phyloP scores from a whole-genome alignment of 192 early-diverging fungal species.

The Glomus cerebriforme region DNA sequence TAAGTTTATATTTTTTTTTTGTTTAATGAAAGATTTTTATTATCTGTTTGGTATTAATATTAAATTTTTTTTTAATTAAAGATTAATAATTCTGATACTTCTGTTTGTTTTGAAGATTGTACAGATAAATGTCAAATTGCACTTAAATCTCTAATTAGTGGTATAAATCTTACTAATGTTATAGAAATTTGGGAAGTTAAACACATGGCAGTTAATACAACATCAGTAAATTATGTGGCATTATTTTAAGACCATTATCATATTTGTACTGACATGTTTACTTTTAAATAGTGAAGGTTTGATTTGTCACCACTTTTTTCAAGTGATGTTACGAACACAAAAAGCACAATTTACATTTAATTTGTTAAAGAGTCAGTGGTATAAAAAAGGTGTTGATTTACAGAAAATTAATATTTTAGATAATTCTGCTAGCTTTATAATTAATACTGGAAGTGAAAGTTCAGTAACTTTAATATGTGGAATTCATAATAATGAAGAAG shows the following conservation, averaged over 20 bases:
- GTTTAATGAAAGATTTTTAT: not conserved
- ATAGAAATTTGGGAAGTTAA: too few relatives aligned
- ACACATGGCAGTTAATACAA: too few relatives aligned
- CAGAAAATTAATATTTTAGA: not conserved
- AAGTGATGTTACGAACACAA: not conserved
- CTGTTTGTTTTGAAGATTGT: not conserved
- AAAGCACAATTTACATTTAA: not conserved
- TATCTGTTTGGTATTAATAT: not conserved
- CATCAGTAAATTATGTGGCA: too few relatives aligned
- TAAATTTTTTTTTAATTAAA: not conserved
- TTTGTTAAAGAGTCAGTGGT: not conserved
- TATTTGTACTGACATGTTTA: conserved; percentile 1
- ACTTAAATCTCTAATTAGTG: too few relatives aligned
- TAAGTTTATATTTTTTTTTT: not conserved
- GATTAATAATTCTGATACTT: not conserved
- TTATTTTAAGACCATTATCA: too few relatives aligned
- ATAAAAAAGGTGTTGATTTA: not conserved
- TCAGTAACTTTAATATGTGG: not conserved
- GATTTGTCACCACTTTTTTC: too few relatives aligned
- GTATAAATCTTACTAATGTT: too few relatives aligned
- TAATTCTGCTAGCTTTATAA: not conserved
- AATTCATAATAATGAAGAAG: not conserved
- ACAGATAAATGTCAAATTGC: too few relatives aligned
- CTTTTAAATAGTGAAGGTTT: not conserved
- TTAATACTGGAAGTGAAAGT: not conserved